Evolutionary conservation across 2,329 filamentous ascomycete species (phyloP), one percentile per base, ranked within the genome.

Genomic region (Emericellopsis cladophorae): DNA sequence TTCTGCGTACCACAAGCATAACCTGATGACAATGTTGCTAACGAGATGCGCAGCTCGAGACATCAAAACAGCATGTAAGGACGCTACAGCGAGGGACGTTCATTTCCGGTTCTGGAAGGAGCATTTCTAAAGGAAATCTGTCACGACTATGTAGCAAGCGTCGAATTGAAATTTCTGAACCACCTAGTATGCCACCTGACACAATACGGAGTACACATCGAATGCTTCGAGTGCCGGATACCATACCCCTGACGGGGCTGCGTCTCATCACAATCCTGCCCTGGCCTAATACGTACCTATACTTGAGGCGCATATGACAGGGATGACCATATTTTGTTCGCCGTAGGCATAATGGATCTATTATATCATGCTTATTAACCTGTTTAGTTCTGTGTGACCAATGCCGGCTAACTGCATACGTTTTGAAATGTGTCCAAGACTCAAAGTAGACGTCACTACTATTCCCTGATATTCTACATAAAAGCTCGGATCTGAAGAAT

Each of bases 31-130:
- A 33, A 37, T 24, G 29, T 63, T 70, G 57, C 71, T 56, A 31
- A n/a, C 10, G n/a, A 37, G 37, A 36, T 14, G 68, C 74, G 26
- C 26, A 64, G 90, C 90, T 7, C 76, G 88, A 49, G 78, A 86
- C 53, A 95, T 98, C 58, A 82, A 84, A 61, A 76, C 78, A 56
- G 89, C 90, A 14, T 84, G 85, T 49, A 84, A 82, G 54, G 60
- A 68, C 40, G 81, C 82, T 14, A 84, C 79, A 11, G 79, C 75
- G 31, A 76, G 76, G 46, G 84, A 94, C 50, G 87, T 98, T 43
- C 77, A 81, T 54, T 98, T 96, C 68, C 84, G 86, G 53, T 98
- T 98, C 70, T 98, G 92, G 92, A 98, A 98, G 68, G 92, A 98
- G 64, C 90, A 98, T 57, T 81, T 81, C 57, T 81, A 71, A 54